Evolutionary conservation across 2,329 filamentous ascomycete genomes (phyloP).

Genomic region (Thelonectria discophora): DNA sequence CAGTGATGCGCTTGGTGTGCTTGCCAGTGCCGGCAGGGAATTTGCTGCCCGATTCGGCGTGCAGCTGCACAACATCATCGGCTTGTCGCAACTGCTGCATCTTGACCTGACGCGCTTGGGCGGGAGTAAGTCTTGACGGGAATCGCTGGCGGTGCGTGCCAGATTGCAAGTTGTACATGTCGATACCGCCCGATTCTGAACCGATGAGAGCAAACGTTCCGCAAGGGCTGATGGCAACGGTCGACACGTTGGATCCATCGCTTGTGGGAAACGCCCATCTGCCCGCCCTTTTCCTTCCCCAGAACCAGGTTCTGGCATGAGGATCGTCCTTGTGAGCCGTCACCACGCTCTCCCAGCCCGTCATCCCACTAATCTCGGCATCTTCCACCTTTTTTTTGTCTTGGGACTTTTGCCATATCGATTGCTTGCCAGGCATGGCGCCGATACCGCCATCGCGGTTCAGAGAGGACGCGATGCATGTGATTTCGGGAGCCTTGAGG

Average conservation of each 20-base stretch:
- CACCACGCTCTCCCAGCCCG: slow-evolving; percentile 96
- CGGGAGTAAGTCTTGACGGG: slow-evolving; percentile 79
- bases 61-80: slow-evolving; percentile 65
- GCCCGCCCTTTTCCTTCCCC: slow-evolving; percentile 92
- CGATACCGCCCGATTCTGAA: slow-evolving; percentile 81
- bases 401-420: slow-evolving; percentile 84
- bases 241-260: slow-evolving; percentile 83
- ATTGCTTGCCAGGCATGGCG: slow-evolving; percentile 77
- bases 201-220: slow-evolving; percentile 94
- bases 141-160: slow-evolving; percentile 88
- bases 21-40: slow-evolving; percentile 69
- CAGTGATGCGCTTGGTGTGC: slow-evolving; percentile 85
- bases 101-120: slow-evolving; percentile 80
- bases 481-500: slow-evolving; percentile 91
- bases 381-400: slow-evolving; percentile 70
- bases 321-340: slow-evolving; percentile 89
- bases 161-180: slow-evolving; percentile 98
- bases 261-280: slow-evolving; percentile 91
- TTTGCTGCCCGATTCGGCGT: slow-evolving; percentile 53
- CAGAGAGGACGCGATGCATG: slow-evolving; percentile 87
- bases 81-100: slow-evolving; percentile 68
- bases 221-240: slow-evolving; percentile 88
- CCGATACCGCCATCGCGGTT: slow-evolving; percentile 97
- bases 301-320: slow-evolving; percentile 95
- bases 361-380: slow-evolving; percentile 77